phyloP scores from a whole-genome alignment of 208 protist species.

The Spongospora subterranea region DNA sequence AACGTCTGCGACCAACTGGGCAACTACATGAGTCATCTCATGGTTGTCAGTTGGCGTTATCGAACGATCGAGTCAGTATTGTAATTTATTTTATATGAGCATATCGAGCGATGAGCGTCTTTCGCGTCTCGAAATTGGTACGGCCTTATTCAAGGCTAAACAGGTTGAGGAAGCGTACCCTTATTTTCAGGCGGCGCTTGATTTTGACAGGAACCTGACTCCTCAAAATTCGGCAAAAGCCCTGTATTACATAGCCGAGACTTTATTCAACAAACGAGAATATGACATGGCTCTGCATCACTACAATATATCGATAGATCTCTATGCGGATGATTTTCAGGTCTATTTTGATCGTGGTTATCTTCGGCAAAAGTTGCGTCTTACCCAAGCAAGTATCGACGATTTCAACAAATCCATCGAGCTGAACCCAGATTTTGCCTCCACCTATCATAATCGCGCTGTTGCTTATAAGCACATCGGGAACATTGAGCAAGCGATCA shows the following conservation, averaged over 20 bases:
- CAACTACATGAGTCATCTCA: too few relatives aligned
- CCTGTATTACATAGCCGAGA: constrained; percentile 30
- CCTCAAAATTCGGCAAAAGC: background rate
- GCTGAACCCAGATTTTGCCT: constrained; percentile 8
- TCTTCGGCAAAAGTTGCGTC: background rate
- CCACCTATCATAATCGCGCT: constrained; percentile 7
- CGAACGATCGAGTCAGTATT: too few relatives aligned
- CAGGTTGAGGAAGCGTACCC: constrained; percentile 18
- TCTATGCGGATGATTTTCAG: constrained; percentile 20
- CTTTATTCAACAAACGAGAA: constrained; percentile 10
- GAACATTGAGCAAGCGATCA: constrained; percentile 33
- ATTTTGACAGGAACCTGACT: background rate
- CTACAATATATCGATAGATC: constrained; percentile 46
- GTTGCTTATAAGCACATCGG: constrained; percentile 33
- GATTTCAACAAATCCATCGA: constrained; percentile 33
- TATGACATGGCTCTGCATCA: constrained; percentile 14
- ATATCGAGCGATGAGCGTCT: background rate
- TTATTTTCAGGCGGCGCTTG: background rate
- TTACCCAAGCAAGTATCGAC: constrained; percentile 20
- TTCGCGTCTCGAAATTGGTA: background rate
- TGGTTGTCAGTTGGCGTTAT: too few relatives aligned
- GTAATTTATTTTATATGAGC: too few relatives aligned
- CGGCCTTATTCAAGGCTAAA: constrained; percentile 36
- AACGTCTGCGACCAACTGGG: too few relatives aligned
- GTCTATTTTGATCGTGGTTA: constrained; percentile 56